Conservation (phyloP, 371 early-diverging fungal species). For the Syncephalastrum monosporum region DNA sequence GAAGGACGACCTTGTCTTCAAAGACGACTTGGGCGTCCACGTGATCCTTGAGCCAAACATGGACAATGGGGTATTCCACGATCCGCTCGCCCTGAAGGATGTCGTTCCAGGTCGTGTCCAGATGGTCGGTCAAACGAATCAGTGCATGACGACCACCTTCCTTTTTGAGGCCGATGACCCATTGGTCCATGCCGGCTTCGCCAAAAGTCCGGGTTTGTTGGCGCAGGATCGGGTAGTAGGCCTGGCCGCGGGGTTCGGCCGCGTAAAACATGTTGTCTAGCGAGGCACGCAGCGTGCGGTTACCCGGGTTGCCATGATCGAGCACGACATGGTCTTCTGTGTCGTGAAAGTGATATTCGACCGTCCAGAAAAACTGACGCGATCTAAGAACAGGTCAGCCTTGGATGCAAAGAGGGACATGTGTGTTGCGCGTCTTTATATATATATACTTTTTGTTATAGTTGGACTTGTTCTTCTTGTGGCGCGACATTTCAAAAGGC, state of each 20-base stretch:
- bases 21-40: slow-evolving; percentile 17
- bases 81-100: slow-evolving; percentile 30
- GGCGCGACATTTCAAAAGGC: slow-evolving; percentile 38
- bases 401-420: background rate
- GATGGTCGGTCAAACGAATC: slow-evolving; percentile 24
- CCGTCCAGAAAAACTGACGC: slow-evolving; percentile 37
- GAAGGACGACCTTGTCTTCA: slow-evolving; percentile 22
- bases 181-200: slow-evolving; percentile 30
- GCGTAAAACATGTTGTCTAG: slow-evolving; percentile 36
- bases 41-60: slow-evolving; percentile 36
- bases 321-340: slow-evolving; percentile 1
- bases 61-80: slow-evolving; percentile 43
- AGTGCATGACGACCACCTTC: slow-evolving; percentile 28
- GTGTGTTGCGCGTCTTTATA: background rate
- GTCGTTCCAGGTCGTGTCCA: slow-evolving; percentile 23
- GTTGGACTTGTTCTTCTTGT: slow-evolving; percentile 34
- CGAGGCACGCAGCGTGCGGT: slow-evolving; percentile 21
- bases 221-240: slow-evolving; percentile 26
- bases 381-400: slow-evolving; percentile 11
- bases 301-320: slow-evolving; percentile 20
- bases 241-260: slow-evolving; percentile 31
- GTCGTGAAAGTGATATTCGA: slow-evolving; percentile 31
- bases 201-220: slow-evolving; percentile 33
- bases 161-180: slow-evolving; percentile 35
- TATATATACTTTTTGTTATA: slow-evolving; percentile 29